A percentile compares a stretch with the other conserved stretches of the same genome.
phyloP scores from a whole-genome alignment of 306 rosid genomes.

The Rubus parviflorus region DNA sequence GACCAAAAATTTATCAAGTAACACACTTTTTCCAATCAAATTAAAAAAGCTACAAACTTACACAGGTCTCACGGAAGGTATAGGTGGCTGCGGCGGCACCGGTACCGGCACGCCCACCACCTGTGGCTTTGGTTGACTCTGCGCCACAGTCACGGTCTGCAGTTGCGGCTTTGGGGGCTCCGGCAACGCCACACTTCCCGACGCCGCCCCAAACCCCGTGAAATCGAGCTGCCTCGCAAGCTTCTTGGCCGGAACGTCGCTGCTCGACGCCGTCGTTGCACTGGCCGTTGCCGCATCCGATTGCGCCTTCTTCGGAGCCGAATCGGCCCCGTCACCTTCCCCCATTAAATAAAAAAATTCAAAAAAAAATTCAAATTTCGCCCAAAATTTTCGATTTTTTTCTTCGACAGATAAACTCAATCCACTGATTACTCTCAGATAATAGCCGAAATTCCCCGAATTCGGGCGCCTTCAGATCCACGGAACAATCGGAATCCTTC shows the following conservation, averaged over 20 bases:
- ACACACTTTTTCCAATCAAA: background rate
- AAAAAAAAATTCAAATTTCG: constrained; percentile 29
- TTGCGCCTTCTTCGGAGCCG: constrained; percentile 48
- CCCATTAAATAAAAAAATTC: constrained; percentile 61
- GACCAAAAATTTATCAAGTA: constrained; percentile 7
- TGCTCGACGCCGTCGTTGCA: constrained; percentile 23
- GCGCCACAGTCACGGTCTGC: constrained; percentile 7
- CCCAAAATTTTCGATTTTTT: constrained; percentile 8
- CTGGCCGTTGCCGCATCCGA: constrained; percentile 37
- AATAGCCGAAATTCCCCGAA: background rate
- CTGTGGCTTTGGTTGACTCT: constrained; percentile 15
- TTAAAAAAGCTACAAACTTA: constrained; percentile 43
- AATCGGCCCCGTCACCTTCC: constrained; percentile 71
- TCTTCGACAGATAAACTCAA: constrained; percentile 31
- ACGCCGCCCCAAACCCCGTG: constrained; percentile 53
- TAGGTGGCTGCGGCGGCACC: constrained; percentile 46
- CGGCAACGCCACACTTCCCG: constrained; percentile 36
- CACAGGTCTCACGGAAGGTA: constrained; percentile 60
- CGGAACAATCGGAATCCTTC: background rate
- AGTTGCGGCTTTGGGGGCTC: constrained; percentile 44
- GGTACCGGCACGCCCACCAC: constrained; percentile 34
- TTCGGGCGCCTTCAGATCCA: constrained; percentile 15
- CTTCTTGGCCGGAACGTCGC: constrained; percentile 78
- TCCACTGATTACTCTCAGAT: constrained; percentile 42
- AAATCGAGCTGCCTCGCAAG: constrained; percentile 96